Evolutionary conservation across 768 basidiomycete species (phyloP), one percentile per base, ranked within the genome.

Genomic region (Gymnopilus dilepis): DNA sequence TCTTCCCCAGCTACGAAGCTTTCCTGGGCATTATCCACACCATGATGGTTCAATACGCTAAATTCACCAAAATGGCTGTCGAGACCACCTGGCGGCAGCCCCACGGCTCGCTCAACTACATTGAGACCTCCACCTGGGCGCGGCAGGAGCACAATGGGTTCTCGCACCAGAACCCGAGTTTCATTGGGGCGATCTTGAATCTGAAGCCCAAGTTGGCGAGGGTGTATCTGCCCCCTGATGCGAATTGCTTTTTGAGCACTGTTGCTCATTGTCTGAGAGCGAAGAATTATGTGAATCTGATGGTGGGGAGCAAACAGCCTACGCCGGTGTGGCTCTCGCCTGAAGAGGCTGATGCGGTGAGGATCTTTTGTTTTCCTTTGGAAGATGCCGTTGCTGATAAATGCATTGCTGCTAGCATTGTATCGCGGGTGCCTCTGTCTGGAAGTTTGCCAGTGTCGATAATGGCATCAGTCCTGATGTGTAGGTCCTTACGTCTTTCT

Each of bases 1-100:
- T 96, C 33, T 93, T 97, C 84, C 94, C 95, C 2, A 89, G 87
- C 30, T 95, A 97, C 72, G 95, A 97, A 72, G 90, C 92, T 0
- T 97, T 97, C 84, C 79, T 95, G 42, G 93, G 93, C 45, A 95
- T 95, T 73, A 75, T 95, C 33, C 88, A 90, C 59, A 95, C 93
- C 17, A 94, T 95, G 93, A 88, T 90, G 85, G 89, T 91, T 2
- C 91, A 92, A 70, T 95, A 95, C 72, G 81, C 86, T 77, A 96
- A 96, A 74, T 96, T 96, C 75, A 73, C 83, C 56, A 95, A 96
- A 77, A 92, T 94, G 84, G 90, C 84, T 5, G 59, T 78, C 8
- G 90, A 92, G 67, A 90, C 87, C 7, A 76, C 75, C 1, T 97
- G 94, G 94, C 81, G 93, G 34, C 79, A 85, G 59, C 82, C 85